A percentile compares a stretch with the other conserved stretches of the same genome.
phyloP scores from a whole-genome alignment of 2,329 filamentous ascomycete species.

The Neopestalotiopsis clavispora region DNA sequence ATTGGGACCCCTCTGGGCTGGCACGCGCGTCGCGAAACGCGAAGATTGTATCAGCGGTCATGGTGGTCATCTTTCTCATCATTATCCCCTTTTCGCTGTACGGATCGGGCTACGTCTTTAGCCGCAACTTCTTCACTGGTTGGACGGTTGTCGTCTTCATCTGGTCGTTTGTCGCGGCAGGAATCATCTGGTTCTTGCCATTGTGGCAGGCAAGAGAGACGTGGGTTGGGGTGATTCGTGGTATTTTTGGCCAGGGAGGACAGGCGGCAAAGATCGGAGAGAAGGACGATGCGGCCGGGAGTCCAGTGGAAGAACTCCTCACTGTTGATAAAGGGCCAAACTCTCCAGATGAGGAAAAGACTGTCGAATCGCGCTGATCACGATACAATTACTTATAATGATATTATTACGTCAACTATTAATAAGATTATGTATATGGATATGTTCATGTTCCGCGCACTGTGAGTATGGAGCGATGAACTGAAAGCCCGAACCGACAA shows the following conservation, averaged over 20 bases:
- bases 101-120: slow-evolving; percentile 19
- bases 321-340: neutral
- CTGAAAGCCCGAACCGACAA: no score
- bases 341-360: neutral
- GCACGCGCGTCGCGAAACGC: slow-evolving; percentile 16
- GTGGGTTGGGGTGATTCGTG: slow-evolving; percentile 11
- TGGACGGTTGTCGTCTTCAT: slow-evolving; percentile 19
- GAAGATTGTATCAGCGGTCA: slow-evolving; percentile 19
- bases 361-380: neutral
- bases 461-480: neutral
- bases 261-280: neutral
- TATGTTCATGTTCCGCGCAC: neutral
- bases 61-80: slow-evolving; percentile 18
- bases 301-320: neutral
- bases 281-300: neutral
- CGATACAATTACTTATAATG: no score
- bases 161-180: slow-evolving; percentile 16
- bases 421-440: neutral
- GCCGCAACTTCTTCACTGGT: slow-evolving; percentile 17
- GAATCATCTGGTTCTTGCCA: slow-evolving; percentile 18
- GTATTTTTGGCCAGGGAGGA: neutral
- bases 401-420: no score
- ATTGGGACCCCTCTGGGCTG: slow-evolving; percentile 19
- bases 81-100: slow-evolving; percentile 19
- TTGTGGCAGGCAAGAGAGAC: slow-evolving; percentile 18